Conservation (phyloP, 192 early-diverging fungal genomes). For the Backusella luteola region DNA sequence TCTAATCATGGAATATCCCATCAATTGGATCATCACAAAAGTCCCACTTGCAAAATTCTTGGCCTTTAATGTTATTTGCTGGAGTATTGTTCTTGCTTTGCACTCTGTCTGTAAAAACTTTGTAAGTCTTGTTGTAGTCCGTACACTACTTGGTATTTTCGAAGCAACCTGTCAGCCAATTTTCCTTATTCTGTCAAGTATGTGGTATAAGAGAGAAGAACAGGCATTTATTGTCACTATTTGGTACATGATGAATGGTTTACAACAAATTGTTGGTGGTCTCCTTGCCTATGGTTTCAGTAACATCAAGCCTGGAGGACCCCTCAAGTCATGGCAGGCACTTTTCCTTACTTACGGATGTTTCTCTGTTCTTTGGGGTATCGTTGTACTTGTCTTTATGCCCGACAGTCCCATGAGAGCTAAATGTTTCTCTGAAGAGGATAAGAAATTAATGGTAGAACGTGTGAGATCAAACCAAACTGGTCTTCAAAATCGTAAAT, state of each 20-base stretch:
- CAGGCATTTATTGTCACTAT: constrained; percentile 5
- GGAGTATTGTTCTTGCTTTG: constrained; percentile 25
- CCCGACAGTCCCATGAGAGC: constrained; percentile 26
- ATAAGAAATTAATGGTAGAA: constrained; percentile 22
- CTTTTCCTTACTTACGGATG: constrained; percentile 19
- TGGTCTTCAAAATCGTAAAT: constrained; percentile 15
- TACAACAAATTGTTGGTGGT: constrained; percentile 24
- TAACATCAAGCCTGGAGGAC: constrained; percentile 12
- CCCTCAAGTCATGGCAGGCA: constrained; percentile 25
- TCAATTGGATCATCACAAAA: constrained; percentile 15
- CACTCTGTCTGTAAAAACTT: constrained; percentile 17
- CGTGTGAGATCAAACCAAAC: constrained; percentile 23
- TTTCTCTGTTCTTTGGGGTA: constrained; percentile 13
- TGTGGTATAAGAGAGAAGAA: constrained; percentile 21
- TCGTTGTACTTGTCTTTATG: constrained; percentile 13
- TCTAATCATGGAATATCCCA: constrained; percentile 18
- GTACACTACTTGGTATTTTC: constrained; percentile 27
- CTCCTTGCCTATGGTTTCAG: constrained; percentile 22
- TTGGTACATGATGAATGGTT: constrained; percentile 26
- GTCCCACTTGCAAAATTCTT: constrained; percentile 23
- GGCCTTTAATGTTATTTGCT: constrained; percentile 10
- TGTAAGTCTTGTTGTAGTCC: constrained; percentile 7
- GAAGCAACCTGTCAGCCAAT: constrained; percentile 23
- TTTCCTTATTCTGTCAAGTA: constrained; percentile 15
- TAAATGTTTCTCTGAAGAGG: constrained; percentile 24